A percentile compares a stretch with the other conserved stretches of the same genome.
These are phyloP conservation scores for Dendrocalamus latiflorus DNA, from an alignment of 202 grass and related monocot genomes.

Conservation along the genomic window DNA sequence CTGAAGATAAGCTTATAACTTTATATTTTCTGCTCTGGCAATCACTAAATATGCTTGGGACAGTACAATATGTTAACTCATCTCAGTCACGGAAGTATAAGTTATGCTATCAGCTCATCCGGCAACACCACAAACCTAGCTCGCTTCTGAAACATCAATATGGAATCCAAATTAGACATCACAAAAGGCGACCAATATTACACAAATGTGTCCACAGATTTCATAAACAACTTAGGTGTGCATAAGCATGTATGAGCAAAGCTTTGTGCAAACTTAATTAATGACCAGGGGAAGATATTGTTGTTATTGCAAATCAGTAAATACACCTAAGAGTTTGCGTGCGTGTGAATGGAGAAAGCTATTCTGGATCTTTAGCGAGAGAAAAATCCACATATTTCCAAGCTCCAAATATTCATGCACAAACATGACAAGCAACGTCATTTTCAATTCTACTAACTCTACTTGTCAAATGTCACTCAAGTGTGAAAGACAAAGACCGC, in stretches of 20 bases:
- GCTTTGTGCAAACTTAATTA: background rate
- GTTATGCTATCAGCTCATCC: too few relatives aligned
- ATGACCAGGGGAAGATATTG: background rate
- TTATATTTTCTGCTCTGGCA: slow-evolving; percentile 31
- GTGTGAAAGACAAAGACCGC: background rate
- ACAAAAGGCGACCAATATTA: background rate
- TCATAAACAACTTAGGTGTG: too few relatives aligned
- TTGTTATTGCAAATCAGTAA: background rate
- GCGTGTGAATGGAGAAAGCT: background rate
- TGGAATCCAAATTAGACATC: too few relatives aligned
- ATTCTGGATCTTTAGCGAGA: background rate
- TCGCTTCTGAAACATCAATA: too few relatives aligned
- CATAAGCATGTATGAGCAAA: background rate
- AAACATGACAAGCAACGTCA: background rate
- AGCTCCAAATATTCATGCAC: background rate
- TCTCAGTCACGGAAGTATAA: too few relatives aligned
- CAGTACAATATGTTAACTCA: slow-evolving; percentile 25
- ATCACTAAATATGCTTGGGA: slow-evolving; percentile 31
- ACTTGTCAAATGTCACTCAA: too few relatives aligned
- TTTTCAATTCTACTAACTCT: too few relatives aligned
- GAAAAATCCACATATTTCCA: background rate
- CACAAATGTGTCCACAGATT: background rate
- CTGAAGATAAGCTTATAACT: slow-evolving; percentile 41
- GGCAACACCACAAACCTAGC: too few relatives aligned
- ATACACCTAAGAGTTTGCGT: background rate